Percentiles rank a stretch among this genome's conserved stretches.
These are phyloP conservation scores for Botrytis fabae DNA, from an alignment of 2,329 filamentous ascomycete species.

Conservation along the genomic window DNA sequence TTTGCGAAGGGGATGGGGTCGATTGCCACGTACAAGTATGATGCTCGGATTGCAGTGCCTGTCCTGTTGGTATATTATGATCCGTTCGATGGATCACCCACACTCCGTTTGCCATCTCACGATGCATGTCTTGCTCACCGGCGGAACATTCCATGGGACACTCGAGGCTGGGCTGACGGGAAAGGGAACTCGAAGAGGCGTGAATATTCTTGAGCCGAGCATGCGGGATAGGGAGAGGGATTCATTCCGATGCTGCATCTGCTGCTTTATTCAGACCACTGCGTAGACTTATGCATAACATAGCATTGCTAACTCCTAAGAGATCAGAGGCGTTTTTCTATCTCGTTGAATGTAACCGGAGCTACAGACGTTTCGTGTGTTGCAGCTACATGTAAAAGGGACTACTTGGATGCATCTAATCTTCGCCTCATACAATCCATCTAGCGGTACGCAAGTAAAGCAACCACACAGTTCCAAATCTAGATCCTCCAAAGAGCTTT, in stretches of 20 bases:
- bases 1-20: background rate
- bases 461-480: background rate
- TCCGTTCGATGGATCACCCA: background rate
- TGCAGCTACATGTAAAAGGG: no score
- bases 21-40: conserved; percentile 7
- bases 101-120: conserved; percentile 17
- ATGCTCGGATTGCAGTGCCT: background rate
- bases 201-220: background rate
- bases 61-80: background rate
- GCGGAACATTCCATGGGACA: background rate
- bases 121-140: conserved; percentile 21
- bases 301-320: background rate
- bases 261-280: background rate
- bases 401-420: background rate
- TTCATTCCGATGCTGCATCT: background rate
- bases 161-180: background rate
- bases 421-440: background rate
- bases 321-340: background rate
- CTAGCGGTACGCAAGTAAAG: background rate
- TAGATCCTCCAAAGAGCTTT: background rate
- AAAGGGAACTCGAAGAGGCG: background rate
- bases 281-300: conserved; percentile 3
- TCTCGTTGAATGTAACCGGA: background rate
- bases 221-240: background rate
- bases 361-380: no score